These are phyloP conservation scores for Diaporthe humulicola DNA, from an alignment of 2,329 filamentous ascomycete genomes.

Conservation along the genomic window DNA sequence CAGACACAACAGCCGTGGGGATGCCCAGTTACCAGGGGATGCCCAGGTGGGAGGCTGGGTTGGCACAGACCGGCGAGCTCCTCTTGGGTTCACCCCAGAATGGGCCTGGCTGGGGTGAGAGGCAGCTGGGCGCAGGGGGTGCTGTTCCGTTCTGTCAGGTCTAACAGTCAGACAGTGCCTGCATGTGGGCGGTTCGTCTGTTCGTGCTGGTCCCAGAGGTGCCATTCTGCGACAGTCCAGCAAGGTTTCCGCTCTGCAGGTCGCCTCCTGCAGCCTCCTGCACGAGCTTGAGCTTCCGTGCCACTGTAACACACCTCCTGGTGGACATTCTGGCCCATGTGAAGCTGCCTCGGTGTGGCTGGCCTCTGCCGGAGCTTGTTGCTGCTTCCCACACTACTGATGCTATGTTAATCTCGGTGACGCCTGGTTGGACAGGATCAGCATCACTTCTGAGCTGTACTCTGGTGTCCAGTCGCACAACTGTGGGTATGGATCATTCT, in stretches of 20 bases:
- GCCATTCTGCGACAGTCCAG: slow-evolving; percentile 25
- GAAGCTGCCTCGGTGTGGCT: slow-evolving; percentile 6
- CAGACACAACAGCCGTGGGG: not conserved
- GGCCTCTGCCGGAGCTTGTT: slow-evolving; percentile 5
- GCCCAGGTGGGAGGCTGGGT: slow-evolving; percentile 26
- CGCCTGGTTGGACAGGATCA: not conserved
- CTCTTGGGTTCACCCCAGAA: slow-evolving; percentile 13
- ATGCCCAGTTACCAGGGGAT: not conserved
- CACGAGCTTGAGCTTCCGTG: slow-evolving; percentile 11
- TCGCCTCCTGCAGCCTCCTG: slow-evolving; percentile 23
- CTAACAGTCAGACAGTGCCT: too few relatives aligned
- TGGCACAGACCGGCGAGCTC: slow-evolving; percentile 21
- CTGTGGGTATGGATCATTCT: not conserved
- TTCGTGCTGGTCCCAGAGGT: not conserved
- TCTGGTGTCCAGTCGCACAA: too few relatives aligned
- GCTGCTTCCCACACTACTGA: not conserved
- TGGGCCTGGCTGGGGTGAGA: not conserved
- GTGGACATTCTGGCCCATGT: slow-evolving; percentile 17
- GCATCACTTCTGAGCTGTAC: not conserved
- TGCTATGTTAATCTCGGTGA: not conserved
- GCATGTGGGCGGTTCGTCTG: not conserved
- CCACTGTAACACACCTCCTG: slow-evolving; percentile 4
- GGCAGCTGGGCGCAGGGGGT: not conserved
- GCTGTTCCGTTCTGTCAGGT: not conserved
- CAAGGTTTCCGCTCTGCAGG: slow-evolving; percentile 14